Conservation (phyloP, 2,329 filamentous ascomycete genomes). For the Sphaerulina vaccinii region DNA sequence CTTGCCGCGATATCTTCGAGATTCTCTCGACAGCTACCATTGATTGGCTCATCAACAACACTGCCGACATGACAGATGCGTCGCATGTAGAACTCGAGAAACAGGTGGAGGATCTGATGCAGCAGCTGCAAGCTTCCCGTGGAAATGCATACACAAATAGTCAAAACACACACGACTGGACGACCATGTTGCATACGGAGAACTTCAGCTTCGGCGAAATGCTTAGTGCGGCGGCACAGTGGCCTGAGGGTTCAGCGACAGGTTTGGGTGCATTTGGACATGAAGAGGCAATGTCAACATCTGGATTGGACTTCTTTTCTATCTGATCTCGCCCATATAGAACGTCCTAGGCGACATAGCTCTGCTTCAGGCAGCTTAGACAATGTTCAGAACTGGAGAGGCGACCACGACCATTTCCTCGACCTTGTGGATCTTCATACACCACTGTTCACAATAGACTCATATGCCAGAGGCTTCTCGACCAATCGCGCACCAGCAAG, state of each 20-base stretch:
- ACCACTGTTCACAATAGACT: slow-evolving; percentile 16
- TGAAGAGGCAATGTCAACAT: too few species aligned
- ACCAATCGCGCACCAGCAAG: slow-evolving; percentile 21
- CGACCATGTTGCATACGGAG: not conserved
- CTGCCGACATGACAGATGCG: not conserved
- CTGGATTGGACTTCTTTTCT: not conserved
- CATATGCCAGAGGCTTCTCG: slow-evolving; percentile 20
- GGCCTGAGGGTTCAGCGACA: not conserved
- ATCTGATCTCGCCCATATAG: not conserved
- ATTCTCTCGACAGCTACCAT: not conserved
- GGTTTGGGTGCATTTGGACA: not conserved
- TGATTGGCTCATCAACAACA: not conserved
- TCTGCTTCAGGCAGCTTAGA: too few species aligned
- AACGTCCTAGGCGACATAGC: too few species aligned
- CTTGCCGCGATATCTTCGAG: slow-evolving; percentile 23
- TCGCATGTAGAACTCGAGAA: not conserved
- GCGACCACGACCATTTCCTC: too few species aligned
- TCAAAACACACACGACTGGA: not conserved
- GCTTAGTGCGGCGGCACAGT: not conserved
- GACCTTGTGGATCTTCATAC: too few species aligned
- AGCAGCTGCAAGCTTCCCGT: not conserved
- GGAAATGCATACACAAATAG: not conserved
- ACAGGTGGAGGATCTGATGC: not conserved
- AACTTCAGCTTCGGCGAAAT: slow-evolving; percentile 2
- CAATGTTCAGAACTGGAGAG: too few species aligned